These are phyloP conservation scores for Xylaria hypoxylon DNA, from an alignment of 2,329 filamentous ascomycete genomes.

Conservation along the genomic window DNA sequence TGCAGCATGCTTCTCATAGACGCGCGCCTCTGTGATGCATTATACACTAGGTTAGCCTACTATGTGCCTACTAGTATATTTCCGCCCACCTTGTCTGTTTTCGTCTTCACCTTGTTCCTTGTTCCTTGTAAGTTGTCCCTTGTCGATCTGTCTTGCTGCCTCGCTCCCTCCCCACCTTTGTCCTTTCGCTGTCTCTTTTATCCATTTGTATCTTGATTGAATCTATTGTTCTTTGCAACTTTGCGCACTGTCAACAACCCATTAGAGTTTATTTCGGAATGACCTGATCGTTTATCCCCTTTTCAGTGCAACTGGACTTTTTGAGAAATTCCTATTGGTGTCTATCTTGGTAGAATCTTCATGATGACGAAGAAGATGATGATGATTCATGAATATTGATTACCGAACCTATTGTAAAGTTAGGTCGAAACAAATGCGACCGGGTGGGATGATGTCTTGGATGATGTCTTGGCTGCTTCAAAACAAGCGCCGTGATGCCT, in stretches of 20 bases:
- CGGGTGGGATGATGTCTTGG: slow-evolving; percentile 5
- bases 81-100: slow-evolving; percentile 24
- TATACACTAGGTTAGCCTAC: neutral
- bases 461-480: slow-evolving; percentile 20
- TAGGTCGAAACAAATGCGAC: slow-evolving; percentile 22
- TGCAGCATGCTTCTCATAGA: slow-evolving; percentile 29
- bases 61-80: neutral
- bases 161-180: neutral
- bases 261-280: no score
- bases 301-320: no score
- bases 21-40: slow-evolving; percentile 35
- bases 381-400: neutral
- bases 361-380: neutral
- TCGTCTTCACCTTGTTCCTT: slow-evolving; percentile 21
- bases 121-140: neutral
- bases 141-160: no score
- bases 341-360: neutral
- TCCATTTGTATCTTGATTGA: no score
- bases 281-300: no score
- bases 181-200: neutral
- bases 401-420: neutral
- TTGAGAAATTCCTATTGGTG: neutral
- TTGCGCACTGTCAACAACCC: no score
- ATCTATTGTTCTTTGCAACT: no score
- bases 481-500: slow-evolving; percentile 36